Evolutionary conservation across 306 rosid genomes (phyloP).

Genomic region (Cicer cuneatum): DNA sequence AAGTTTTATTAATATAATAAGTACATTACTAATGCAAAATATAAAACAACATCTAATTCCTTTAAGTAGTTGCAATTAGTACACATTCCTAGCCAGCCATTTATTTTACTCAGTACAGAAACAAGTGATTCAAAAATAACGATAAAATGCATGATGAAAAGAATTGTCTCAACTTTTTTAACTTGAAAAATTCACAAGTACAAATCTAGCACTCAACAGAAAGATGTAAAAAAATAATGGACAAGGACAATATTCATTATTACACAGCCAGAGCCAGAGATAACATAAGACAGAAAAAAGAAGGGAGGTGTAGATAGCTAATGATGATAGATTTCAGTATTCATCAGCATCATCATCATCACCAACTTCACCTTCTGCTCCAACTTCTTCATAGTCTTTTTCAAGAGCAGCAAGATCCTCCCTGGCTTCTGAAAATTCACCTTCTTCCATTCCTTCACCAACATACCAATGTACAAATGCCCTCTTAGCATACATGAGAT

Average conservation of each 20-base stretch:
- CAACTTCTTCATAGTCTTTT: conserved; percentile 81
- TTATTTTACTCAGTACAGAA: conserved; percentile 15
- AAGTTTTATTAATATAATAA: neutral
- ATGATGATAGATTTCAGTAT: conserved; percentile 39
- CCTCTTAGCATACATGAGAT: conserved; percentile 76
- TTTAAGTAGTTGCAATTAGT: neutral
- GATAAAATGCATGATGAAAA: neutral
- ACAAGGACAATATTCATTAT: conserved; percentile 20
- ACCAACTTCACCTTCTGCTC: conserved; percentile 61
- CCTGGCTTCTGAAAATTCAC: conserved; percentile 80
- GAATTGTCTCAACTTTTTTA: conserved; percentile 10
- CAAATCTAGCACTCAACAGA: conserved; percentile 35
- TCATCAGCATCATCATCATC: conserved; percentile 49
- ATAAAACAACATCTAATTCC: neutral
- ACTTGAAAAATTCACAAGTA: conserved; percentile 32
- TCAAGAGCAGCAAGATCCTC: conserved; percentile 89
- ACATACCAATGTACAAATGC: conserved; percentile 88
- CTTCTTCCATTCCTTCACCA: conserved; percentile 91
- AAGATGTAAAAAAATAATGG: conserved; percentile 9
- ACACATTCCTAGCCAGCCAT: neutral
- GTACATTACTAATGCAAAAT: neutral
- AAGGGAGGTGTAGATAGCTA: neutral
- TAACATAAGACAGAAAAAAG: neutral
- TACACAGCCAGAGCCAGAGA: conserved; percentile 2
- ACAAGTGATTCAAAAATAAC: conserved; percentile 15